Conservation (phyloP, 2,329 filamentous ascomycete species). For the Fusarium newnesense region DNA sequence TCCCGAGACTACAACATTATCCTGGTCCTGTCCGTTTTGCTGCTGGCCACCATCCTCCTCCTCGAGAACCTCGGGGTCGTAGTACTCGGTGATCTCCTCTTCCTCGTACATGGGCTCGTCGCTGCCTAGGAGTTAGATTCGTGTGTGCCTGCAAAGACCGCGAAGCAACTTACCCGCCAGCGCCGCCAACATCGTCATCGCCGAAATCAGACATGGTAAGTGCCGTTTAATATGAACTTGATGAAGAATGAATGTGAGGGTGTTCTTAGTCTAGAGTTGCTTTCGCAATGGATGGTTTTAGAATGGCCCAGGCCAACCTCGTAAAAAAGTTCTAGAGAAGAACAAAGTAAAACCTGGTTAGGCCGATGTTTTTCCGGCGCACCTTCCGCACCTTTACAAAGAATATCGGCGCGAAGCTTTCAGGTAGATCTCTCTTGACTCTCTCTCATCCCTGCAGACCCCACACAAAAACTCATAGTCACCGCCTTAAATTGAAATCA, state of each 20-base stretch:
- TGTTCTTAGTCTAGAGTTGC: slow-evolving; percentile 1
- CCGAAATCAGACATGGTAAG: slow-evolving; percentile 77
- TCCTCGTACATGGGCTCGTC: slow-evolving; percentile 80
- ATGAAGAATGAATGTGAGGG: not conserved
- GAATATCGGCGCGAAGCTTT: not conserved
- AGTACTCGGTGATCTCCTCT: slow-evolving; percentile 70
- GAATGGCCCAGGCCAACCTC: slow-evolving; percentile 36
- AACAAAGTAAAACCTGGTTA: slow-evolving; percentile 42
- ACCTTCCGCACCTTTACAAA: not conserved
- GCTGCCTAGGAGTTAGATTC: slow-evolving; percentile 54
- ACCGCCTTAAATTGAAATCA: slow-evolving; percentile 49
- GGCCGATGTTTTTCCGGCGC: slow-evolving; percentile 47
- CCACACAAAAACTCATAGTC: slow-evolving; percentile 45
- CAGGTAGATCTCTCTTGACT: slow-evolving; percentile 4
- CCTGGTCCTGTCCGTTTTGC: slow-evolving; percentile 65
- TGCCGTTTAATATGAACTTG: not conserved
- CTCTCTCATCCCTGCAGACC: slow-evolving; percentile 26
- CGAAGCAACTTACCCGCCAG: slow-evolving; percentile 62
- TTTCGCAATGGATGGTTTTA: slow-evolving; percentile 36
- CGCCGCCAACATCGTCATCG: slow-evolving; percentile 70
- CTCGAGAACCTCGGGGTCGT: slow-evolving; percentile 64
- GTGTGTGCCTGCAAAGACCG: slow-evolving; percentile 9
- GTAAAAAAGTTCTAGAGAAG: slow-evolving; percentile 46
- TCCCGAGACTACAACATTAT: slow-evolving; percentile 69
- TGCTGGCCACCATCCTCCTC: slow-evolving; percentile 63